Evolutionary conservation across 495 filamentous ascomycete genomes (phyloP), one percentile per base, ranked within the genome.

Genomic region (Cudoniella acicularis): DNA sequence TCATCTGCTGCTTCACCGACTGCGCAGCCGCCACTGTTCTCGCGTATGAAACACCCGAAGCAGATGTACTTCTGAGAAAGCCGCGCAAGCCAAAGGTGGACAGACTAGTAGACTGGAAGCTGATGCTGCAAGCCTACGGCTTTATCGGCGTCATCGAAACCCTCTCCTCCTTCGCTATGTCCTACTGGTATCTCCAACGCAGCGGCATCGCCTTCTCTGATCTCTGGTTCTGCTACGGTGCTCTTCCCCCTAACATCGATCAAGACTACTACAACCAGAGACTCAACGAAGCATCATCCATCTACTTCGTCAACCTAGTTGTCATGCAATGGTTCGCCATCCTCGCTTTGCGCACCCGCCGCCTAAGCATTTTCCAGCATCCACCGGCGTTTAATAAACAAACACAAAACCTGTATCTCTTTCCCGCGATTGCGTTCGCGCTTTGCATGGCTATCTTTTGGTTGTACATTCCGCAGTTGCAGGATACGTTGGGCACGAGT

Each of bases 231-330:
- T 70, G 73, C 10, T 90, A 83, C 64, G 84, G 83, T 13, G 66
- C 65, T 17, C 61, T 77, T 3, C 77, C 78, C 0, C 66, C 71
- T 20, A 64, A 64, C 13, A 68, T 85, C 18, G 73, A 79, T 46
- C 48, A 70, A 0, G 79, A 81, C 25, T 79, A 70, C 51, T 79
- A 74, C 51, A 74, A 69, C 3, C 65, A 69, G 20, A 69, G 75
- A 21, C 64, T 84, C 16, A 85, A 84, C 56, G 75, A 78, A 46
- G 86, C 83, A 20, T 83, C 80, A 24, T 83, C 79, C 22, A 82
- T 90, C 36, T 90, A 90, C 63, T 90, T 91, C 60, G 79, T 89
- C 26, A 88, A 79, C n/a, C 72, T 91, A 9, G 85, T 91, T 6
- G 79, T 87, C 3, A 86, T 87, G 63, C 87, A 90, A 79, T 87